Evolutionary conservation across 1,139 yeast genomes (phyloP), one percentile per base, ranked within the genome.

Genomic region (Pichia sp.): DNA sequence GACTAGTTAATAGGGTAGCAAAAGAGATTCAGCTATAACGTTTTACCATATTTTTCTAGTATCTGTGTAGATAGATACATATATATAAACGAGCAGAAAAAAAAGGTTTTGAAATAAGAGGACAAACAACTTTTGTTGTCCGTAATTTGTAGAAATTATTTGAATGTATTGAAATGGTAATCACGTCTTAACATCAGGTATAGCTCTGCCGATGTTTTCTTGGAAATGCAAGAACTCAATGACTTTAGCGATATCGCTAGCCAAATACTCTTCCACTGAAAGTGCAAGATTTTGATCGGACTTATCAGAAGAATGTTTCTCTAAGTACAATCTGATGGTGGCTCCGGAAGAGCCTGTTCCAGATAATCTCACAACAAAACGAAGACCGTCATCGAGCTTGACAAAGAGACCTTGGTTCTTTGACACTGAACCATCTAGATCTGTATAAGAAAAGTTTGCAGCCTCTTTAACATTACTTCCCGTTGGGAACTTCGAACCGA

Each of bases 311-410:
- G 86, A 82, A 72, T 87, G 91, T 70, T 85, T 85, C 70, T 93
- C 99, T 67, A 91, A 75, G 71, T 93, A 93, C 60, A 93, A 75
- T 71, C 99, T 83, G 56, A 95, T 91, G 3, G 99, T 93, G 19
- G 99, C 98, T 46, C 99, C 99, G 1, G 96, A 84, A 1, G 98
- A 90, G 6, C 99, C 99, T 12, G 99, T 93, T 53, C 99, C 99
- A 0, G 97, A 89, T 60, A 93, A 78, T 70, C 99, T 85, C 47
- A 89, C 88, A 43, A 95, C 88, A 54, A 91, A 81, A 68, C 98
- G 81, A 55, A 89, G 79, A 3, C 98, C 98, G 62, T 83, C 85
- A 46, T 78, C 78, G 59, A 91, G 79, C 70, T 86, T 90, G 60
- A 91, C 85, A 66, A 77, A 93, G 53, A 93, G 78, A 44, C 99